These are phyloP conservation scores for Rachicladosporium sp. DNA, from an alignment of 2,329 filamentous ascomycete species.

Conservation along the genomic window DNA sequence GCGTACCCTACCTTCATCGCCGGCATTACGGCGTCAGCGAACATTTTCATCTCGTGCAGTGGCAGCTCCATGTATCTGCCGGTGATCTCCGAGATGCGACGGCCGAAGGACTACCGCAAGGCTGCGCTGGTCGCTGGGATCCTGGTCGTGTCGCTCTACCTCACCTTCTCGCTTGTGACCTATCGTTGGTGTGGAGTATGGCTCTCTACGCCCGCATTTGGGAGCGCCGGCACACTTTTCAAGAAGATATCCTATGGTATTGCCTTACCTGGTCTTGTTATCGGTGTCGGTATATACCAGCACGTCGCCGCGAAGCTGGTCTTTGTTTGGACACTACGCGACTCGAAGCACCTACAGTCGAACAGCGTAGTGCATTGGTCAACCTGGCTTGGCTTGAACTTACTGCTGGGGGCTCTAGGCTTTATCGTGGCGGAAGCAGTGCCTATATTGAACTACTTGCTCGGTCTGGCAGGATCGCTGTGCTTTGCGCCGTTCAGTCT, in stretches of 20 bases:
- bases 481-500: constrained; percentile 42
- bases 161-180: constrained; percentile 47
- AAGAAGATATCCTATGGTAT: constrained; percentile 53
- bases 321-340: constrained; percentile 43
- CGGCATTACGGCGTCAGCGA: constrained; percentile 43
- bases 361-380: constrained; percentile 41
- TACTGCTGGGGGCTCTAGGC: constrained; percentile 30
- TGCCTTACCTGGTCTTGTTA: constrained; percentile 42
- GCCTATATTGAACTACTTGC: constrained; percentile 42
- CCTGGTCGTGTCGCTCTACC: constrained; percentile 44
- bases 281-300: constrained; percentile 36
- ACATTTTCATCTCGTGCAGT: constrained; percentile 48
- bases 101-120: constrained; percentile 48
- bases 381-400: constrained; percentile 38
- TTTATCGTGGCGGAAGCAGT: constrained; percentile 43
- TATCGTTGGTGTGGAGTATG: constrained; percentile 51
- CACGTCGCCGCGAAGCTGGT: constrained; percentile 44
- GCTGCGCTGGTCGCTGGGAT: constrained; percentile 48
- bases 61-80: constrained; percentile 50
- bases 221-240: constrained; percentile 45
- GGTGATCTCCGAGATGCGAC: constrained; percentile 53
- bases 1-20: constrained; percentile 45
- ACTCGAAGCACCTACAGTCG: constrained; percentile 39
- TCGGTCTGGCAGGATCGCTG: constrained; percentile 37
- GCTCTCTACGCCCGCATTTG: constrained; percentile 50